These are phyloP conservation scores for Populus tremula DNA, from an alignment of 345 rosid species.

Conservation along the genomic window DNA sequence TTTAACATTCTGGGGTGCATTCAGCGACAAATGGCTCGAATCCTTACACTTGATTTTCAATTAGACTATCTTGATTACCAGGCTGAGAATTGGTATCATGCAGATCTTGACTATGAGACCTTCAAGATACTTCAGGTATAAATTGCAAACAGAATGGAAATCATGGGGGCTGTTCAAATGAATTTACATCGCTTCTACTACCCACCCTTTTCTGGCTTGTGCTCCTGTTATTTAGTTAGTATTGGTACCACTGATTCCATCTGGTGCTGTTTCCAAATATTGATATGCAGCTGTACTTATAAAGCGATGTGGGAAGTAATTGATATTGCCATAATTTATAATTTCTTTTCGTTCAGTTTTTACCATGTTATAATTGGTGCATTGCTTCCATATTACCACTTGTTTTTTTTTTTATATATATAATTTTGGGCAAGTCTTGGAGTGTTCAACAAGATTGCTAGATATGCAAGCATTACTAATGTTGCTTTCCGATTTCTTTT, in stretches of 20 bases:
- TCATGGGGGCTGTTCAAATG: neutral
- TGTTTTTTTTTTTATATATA: too few relatives aligned
- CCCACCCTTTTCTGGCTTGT: too few relatives aligned
- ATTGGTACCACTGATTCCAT: too few relatives aligned
- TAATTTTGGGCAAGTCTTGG: too few relatives aligned
- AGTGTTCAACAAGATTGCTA: neutral
- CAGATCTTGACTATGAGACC: constrained; percentile 94
- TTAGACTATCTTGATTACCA: constrained; percentile 82
- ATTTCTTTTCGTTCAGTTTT: neutral
- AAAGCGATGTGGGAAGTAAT: neutral
- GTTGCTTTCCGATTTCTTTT: constrained; percentile 23
- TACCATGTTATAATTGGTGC: neutral
- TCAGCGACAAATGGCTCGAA: constrained; percentile 81
- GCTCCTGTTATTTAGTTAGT: too few relatives aligned
- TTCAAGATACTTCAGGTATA: constrained; percentile 87
- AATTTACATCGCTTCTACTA: neutral
- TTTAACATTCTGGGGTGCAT: constrained; percentile 76
- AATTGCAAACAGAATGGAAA: neutral
- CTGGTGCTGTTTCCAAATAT: neutral
- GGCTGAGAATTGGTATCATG: constrained; percentile 80
- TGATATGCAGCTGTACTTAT: neutral
- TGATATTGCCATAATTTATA: neutral
- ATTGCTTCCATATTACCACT: neutral
- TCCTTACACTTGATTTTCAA: constrained; percentile 78
- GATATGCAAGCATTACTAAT: neutral